Base-by-base conservation (phyloP, 106 monocot genomes). In the Acanthochlamys bracteata region DNA sequence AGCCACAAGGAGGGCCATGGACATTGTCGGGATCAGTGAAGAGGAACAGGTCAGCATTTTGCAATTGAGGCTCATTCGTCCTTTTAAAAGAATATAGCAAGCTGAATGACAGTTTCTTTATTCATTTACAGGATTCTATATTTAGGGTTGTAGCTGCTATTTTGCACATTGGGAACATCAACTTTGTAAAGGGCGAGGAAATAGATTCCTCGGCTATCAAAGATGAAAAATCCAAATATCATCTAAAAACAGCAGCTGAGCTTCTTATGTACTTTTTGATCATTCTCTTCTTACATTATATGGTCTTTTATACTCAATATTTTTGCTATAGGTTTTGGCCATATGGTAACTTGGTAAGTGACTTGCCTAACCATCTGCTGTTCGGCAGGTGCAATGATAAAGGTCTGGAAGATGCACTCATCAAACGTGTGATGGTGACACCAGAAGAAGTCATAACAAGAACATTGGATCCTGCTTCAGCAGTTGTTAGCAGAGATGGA, bases 371-470 rank as follows among this genome's bases (percentile, higher is more conserved):
- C 17, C 17, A 11, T 63, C 55, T 21, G 53, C 17, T 63, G 51
- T 77, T 71, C 6, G 1, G 63, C 77, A 99, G 92, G 98, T 92
- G 98, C 79, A 83, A 99, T 82, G 54, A 76, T 65, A 72, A 71
- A 59, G 79, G 67, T 23, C 71, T 99, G 65, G 98, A 92, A 79
- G 88, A 99, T 86, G 96, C 98, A 39, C 70, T 99, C 2, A 85
- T 85, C 51, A 92, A 92, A 65, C 92, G 92, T 69, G 89, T 91
- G 16, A 98, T 98, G 91, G 65, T 98, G 53, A 92, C 98, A 57
- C 98, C 98, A 53, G 98, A 99, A 77, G 98, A 99, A 92, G 79
- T 99, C 57, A 99, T 99, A 43, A 77, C 85, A 64, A 85, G 88
- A 72, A 67, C 79, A 61, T 77, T 99, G 25, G 98, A 99, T 79